phyloP scores from a whole-genome alignment of 2,329 filamentous ascomycete genomes.

The Mycosphaerella arachidis region DNA sequence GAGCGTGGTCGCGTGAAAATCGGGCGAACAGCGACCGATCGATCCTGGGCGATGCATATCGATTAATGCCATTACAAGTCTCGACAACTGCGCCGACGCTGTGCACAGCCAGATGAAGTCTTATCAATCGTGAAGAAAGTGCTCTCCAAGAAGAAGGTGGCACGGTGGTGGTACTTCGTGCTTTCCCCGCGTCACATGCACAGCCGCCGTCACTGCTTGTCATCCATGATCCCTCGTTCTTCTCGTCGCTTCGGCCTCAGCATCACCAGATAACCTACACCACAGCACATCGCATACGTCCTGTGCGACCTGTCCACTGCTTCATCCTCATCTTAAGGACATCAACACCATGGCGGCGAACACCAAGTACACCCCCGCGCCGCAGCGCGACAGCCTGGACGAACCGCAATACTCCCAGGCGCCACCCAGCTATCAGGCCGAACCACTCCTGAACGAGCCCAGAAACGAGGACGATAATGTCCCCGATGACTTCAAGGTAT shows the following conservation, averaged over 20 bases:
- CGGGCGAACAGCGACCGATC: too few species aligned
- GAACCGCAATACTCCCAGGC: slow-evolving; percentile 66
- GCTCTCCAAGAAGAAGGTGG: not conserved
- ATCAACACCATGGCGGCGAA: slow-evolving; percentile 61
- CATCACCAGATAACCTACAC: not conserved
- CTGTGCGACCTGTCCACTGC: not conserved
- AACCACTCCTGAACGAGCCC: slow-evolving; percentile 59
- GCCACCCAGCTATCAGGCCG: slow-evolving; percentile 74
- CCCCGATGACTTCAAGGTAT: slow-evolving; percentile 93
- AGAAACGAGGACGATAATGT: slow-evolving; percentile 83
- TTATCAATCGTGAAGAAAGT: not conserved
- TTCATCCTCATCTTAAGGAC: not conserved
- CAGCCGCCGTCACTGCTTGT: not conserved
- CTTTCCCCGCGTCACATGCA: not conserved
- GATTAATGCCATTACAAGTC: too few species aligned
- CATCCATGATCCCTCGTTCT: not conserved
- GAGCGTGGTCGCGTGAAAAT: too few species aligned
- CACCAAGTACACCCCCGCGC: slow-evolving; percentile 76
- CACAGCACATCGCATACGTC: not conserved
- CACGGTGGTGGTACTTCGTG: not conserved
- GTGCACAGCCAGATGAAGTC: not conserved
- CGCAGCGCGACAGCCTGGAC: slow-evolving; percentile 81
- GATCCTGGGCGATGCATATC: too few species aligned
- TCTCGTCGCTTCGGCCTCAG: not conserved
- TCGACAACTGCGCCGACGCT: not conserved